Conservation (phyloP, 306 rosid species). For the Ormosia semicastrata region DNA sequence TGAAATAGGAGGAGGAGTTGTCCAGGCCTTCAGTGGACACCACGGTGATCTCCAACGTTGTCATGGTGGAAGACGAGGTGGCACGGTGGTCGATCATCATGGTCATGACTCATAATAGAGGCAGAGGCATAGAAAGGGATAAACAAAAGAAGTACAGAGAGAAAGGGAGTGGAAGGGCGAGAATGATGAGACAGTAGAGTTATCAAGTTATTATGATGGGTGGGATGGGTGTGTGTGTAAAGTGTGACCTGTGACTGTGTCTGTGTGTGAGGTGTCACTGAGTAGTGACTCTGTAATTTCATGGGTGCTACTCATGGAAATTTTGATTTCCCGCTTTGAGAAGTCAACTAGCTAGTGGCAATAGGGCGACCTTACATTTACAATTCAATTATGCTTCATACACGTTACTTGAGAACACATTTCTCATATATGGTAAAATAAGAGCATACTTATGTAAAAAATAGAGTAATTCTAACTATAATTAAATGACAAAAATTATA, state of each 20-base stretch:
- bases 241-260: no score
- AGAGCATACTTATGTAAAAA: no score
- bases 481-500: no score
- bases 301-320: background rate
- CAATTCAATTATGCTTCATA: no score
- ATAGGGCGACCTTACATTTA: background rate
- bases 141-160: background rate
- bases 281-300: constrained; percentile 29
- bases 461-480: no score
- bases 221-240: background rate
- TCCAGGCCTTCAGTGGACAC: constrained; percentile 47
- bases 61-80: background rate
- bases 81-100: no score
- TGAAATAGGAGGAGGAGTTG: constrained; percentile 16
- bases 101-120: background rate
- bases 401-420: no score
- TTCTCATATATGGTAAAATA: no score
- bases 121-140: background rate
- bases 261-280: background rate
- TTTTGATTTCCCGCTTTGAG: background rate
- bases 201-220: background rate
- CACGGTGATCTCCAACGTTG: constrained; percentile 49
- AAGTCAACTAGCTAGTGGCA: background rate
- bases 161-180: background rate
- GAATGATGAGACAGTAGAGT: background rate